phyloP scores from a whole-genome alignment of 176 grass and related monocot genomes.

The Oryza officinalis region DNA sequence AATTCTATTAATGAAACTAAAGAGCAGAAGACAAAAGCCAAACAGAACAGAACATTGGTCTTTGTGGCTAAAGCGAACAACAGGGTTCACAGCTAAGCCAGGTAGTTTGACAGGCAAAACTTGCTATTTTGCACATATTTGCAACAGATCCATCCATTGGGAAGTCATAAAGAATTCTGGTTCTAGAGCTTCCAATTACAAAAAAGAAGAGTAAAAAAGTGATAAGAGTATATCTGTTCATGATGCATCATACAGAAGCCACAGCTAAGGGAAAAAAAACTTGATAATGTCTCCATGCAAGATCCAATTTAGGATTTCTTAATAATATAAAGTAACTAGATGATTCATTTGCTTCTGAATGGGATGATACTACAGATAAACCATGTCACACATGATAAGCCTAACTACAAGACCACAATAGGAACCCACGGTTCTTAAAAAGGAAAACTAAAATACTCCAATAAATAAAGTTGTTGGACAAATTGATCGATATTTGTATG shows the following conservation, averaged over 20 bases:
- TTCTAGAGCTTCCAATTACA: not conserved
- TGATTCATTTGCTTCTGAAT: conserved; percentile 1
- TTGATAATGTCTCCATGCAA: not conserved
- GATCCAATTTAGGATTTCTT: not conserved
- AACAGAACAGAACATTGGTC: not conserved
- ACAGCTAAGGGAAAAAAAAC: not conserved
- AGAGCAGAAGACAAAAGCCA: not conserved
- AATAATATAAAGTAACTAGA: not conserved
- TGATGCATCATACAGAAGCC: not conserved
- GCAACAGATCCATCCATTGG: not conserved
- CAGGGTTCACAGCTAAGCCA: not conserved
- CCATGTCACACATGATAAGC: not conserved
- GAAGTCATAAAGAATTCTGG: not conserved
- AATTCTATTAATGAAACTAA: conserved; percentile 8
- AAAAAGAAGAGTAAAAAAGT: not conserved
- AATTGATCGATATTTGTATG: not conserved
- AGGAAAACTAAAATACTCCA: not conserved
- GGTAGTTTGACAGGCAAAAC: not conserved
- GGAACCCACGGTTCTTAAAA: not conserved
- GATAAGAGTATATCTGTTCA: not conserved
- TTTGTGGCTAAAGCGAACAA: not conserved
- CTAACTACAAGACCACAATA: not conserved
- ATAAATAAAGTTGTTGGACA: not conserved
- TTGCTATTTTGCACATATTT: not conserved
- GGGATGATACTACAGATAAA: not conserved